phyloP scores from a whole-genome alignment of 371 early-diverging fungal genomes.

The Fennellomyces sp. region DNA sequence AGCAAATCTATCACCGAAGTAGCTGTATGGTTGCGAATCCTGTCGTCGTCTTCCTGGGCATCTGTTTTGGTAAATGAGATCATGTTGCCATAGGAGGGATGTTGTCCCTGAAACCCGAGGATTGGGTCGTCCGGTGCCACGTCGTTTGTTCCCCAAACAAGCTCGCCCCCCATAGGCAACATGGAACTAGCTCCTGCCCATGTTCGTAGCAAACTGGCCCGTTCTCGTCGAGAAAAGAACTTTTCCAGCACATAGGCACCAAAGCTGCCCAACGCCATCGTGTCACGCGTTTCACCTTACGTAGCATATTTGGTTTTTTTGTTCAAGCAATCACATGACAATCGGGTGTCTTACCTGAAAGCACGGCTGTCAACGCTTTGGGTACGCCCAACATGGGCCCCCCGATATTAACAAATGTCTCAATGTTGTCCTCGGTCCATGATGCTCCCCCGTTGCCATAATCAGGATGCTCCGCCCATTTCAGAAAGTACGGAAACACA shows the following conservation, averaged over 20 bases:
- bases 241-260: constrained; percentile 83
- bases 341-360: constrained; percentile 65
- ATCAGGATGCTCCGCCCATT: constrained; percentile 83
- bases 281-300: constrained; percentile 90
- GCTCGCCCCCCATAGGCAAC: constrained; percentile 88
- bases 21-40: constrained; percentile 53
- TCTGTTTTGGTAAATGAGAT: constrained; percentile 31
- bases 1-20: constrained; percentile 59
- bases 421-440: constrained; percentile 87
- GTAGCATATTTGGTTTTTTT: no score
- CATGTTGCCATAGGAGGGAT: constrained; percentile 43
- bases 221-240: constrained; percentile 81
- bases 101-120: constrained; percentile 34
- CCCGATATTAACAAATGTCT: constrained; percentile 85
- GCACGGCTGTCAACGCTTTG: constrained; percentile 77
- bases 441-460: constrained; percentile 77
- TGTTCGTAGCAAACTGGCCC: constrained; percentile 78
- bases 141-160: constrained; percentile 76
- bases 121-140: constrained; percentile 65
- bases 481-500: constrained; percentile 86
- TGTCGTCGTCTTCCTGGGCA: not conserved
- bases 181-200: constrained; percentile 83
- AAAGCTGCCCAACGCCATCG: constrained; percentile 80
- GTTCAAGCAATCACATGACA: no score
- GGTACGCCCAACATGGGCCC: constrained; percentile 91